Conservation (phyloP, 1,139 yeast species). For the Magnusiomyces tetraspermus region DNA sequence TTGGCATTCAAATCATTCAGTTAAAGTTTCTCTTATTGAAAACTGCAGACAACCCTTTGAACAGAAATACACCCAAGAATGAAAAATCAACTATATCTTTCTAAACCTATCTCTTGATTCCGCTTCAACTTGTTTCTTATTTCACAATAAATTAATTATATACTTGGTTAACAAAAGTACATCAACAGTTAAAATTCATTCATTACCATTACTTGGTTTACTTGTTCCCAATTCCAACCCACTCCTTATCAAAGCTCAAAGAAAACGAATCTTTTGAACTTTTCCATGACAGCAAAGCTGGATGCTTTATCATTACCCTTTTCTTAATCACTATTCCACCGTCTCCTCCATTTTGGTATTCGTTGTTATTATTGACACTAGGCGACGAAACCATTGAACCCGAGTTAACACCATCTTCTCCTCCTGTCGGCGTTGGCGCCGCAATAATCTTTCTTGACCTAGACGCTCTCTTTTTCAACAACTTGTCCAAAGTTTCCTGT, state of each 20-base stretch:
- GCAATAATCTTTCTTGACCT: constrained; percentile 28
- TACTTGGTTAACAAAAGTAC: too few relatives aligned
- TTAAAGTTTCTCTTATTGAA: too few relatives aligned
- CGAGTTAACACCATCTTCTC: neutral
- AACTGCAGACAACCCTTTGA: too few relatives aligned
- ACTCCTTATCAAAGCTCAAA: neutral
- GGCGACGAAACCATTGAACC: neutral
- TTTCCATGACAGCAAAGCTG: constrained; percentile 4
- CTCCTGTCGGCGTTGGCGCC: neutral
- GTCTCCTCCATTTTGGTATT: neutral
- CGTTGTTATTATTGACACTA: too few relatives aligned
- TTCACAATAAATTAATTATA: too few relatives aligned
- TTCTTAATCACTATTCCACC: neutral
- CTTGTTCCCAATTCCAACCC: neutral
- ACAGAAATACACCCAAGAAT: too few relatives aligned
- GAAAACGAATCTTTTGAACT: neutral
- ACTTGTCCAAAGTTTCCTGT: constrained; percentile 76
- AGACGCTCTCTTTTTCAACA: constrained; percentile 70
- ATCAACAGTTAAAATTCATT: too few relatives aligned
- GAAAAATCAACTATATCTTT: too few relatives aligned
- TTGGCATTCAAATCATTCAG: too few relatives aligned
- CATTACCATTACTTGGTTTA: too few relatives aligned
- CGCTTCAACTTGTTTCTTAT: too few relatives aligned
- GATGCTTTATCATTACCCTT: neutral
- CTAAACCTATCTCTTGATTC: too few relatives aligned